phyloP scores from a whole-genome alignment of 2,329 filamentous ascomycete genomes.

The Verticillium zaregamsianum region DNA sequence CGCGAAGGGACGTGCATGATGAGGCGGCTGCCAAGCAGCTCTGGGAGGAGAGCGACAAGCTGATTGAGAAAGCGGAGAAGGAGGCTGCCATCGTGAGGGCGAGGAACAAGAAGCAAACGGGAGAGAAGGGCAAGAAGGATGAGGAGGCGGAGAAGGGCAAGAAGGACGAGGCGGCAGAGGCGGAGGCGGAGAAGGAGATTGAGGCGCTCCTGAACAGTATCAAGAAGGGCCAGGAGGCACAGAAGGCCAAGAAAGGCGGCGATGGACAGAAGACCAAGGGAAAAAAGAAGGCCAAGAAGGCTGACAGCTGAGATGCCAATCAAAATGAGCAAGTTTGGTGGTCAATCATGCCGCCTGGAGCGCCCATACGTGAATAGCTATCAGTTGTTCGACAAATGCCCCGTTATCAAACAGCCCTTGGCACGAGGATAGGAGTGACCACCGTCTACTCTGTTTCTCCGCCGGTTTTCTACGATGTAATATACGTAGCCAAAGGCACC shows the following conservation, averaged over 20 bases:
- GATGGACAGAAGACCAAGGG: conserved; percentile 18
- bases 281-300: conserved; percentile 26
- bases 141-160: conserved; percentile 22
- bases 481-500: no score
- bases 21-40: conserved; percentile 77
- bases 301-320: conserved; percentile 9
- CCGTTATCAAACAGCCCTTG: no score
- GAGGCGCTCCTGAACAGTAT: conserved; percentile 37
- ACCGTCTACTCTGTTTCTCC: no score
- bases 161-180: conserved; percentile 23
- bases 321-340: no score
- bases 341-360: no score
- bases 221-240: conserved; percentile 34
- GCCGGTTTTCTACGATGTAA: no score
- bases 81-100: conserved; percentile 60
- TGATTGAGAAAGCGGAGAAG: conserved; percentile 80
- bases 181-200: conserved; percentile 25
- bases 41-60: conserved; percentile 83
- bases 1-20: conserved; percentile 70
- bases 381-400: no score
- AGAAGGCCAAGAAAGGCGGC: conserved; percentile 14
- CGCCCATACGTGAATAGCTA: no score
- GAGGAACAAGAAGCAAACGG: conserved; percentile 29
- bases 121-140: conserved; percentile 26
- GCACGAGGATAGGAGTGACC: no score